phyloP scores from a whole-genome alignment of 768 basidiomycete genomes.

The Serendipita indica region DNA sequence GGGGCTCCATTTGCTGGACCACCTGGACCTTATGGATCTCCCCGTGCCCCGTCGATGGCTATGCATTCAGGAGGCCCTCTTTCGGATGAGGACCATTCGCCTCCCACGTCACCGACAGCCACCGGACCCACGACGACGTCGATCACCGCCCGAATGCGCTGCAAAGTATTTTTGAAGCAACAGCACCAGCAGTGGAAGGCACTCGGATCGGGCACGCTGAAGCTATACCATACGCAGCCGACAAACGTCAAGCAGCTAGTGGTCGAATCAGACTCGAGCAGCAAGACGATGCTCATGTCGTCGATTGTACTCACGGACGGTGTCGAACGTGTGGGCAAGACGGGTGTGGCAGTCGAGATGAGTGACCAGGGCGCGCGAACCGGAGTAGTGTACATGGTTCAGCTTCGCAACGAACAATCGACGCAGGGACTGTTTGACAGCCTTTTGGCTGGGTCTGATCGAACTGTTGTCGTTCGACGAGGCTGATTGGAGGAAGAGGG shows the following conservation, averaged over 20 bases:
- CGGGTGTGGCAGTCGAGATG: slow-evolving; percentile 90
- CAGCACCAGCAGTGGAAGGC: slow-evolving; percentile 98
- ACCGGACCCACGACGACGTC: slow-evolving; percentile 60
- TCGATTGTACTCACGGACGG: slow-evolving; percentile 94
- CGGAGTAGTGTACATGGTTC: slow-evolving; percentile 95
- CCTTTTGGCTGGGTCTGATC: slow-evolving; percentile 75
- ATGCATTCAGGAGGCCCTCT: not conserved
- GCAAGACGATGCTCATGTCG: slow-evolving; percentile 69
- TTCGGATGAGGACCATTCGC: slow-evolving; percentile 48
- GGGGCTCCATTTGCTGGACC: slow-evolving; percentile 4
- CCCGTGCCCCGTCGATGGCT: slow-evolving; percentile 3
- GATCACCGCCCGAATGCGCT: slow-evolving; percentile 85
- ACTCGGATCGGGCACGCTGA: slow-evolving; percentile 73
- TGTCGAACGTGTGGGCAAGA: slow-evolving; percentile 96
- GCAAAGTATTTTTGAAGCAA: slow-evolving; percentile 94
- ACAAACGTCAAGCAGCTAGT: slow-evolving; percentile 93
- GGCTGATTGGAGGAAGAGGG: not conserved
- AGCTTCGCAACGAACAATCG: slow-evolving; percentile 75
- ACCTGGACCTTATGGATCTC: not conserved
- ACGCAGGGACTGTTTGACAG: slow-evolving; percentile 76
- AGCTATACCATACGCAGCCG: slow-evolving; percentile 70
- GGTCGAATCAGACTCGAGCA: slow-evolving; percentile 69
- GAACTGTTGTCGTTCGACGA: slow-evolving; percentile 25
- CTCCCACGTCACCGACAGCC: slow-evolving; percentile 36
- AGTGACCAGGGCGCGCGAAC: slow-evolving; percentile 85